Evolutionary conservation across 306 rosid species (phyloP), one percentile per base, ranked within the genome.

Genomic region (Boehmeria nivea): DNA sequence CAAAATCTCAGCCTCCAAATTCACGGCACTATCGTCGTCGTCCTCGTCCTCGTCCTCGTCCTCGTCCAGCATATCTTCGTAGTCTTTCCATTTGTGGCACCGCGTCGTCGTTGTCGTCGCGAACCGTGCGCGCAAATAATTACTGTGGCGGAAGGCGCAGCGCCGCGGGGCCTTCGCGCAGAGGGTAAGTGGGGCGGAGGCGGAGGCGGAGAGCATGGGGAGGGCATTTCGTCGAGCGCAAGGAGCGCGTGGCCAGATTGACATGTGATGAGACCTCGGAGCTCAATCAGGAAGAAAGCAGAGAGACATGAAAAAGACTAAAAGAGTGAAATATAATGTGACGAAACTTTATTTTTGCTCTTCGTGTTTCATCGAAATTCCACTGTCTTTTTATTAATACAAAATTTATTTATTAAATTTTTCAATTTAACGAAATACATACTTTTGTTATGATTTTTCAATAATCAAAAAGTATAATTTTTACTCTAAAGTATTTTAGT

Each of bases 161-260:
- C 34, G 34, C 34, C 34, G 34, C 34, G 5, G 8, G 34, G 34
- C n/a, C n/a, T 28, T 28, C 8, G 34, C 34, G 34, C 5, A 22
- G 61, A 55, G 64, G 71, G 57, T 8, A 54, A 27, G n/a, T 11
- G 47, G 23, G n/a, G 64, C 79, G 57, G 15, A 46, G 55, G 13
- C 12, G 54, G 14, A 38, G 27, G 51, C 18, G 47, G 77, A 34
- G 45, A 71, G 78, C 95, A 91, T 84, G 82, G 82, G 45, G 84
- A 82, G 78, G 84, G 93, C 95, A 84, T 91, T 87, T 91, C 95
- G 83, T 67, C 81, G 79, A 91, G 72, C 83, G 80, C 65, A 33
- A 62, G 36, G 69, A 3, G 44, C 10, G 58, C 73, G 57, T 27
- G 56, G 19, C 5, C 61, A 63, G 5, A 24, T 6, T 49, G 16